Conservation (phyloP, 1,284 basidiomycete genomes). For the Puccinia triticina region DNA sequence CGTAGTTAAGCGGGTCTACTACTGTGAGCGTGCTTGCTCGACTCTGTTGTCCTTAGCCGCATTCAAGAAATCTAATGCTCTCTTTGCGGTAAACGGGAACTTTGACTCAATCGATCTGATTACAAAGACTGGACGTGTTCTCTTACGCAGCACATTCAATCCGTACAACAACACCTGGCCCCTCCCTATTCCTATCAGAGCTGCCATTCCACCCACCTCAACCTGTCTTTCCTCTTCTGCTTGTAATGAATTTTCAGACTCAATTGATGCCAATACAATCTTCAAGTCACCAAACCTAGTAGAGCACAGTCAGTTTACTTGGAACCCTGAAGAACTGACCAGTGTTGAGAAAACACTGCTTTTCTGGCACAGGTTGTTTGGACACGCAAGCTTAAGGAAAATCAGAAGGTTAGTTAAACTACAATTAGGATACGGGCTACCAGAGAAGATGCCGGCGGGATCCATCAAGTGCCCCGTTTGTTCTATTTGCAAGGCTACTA, state of each 20-base stretch:
- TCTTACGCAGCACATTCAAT: not conserved
- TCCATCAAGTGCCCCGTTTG: no score
- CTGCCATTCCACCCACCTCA: no score
- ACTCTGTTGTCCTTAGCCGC: not conserved
- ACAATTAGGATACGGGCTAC: not conserved
- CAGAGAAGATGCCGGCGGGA: not conserved
- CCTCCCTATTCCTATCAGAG: not conserved
- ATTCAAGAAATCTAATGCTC: not conserved
- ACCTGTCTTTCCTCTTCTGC: no score
- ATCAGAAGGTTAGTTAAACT: constrained; percentile 1
- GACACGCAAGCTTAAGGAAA: not conserved
- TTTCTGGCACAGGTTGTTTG: constrained; percentile 21
- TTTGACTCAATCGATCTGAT: not conserved
- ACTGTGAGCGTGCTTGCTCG: not conserved
- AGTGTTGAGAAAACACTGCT: not conserved
- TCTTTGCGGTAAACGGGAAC: not conserved
- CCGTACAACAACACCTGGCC: not conserved
- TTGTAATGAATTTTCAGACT: no score
- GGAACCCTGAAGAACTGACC: not conserved
- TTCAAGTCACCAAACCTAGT: not conserved
- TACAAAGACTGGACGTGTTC: not conserved
- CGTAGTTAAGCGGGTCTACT: no score
- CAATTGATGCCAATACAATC: not conserved
- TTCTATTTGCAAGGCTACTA: not conserved
- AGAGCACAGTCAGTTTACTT: no score